Base-by-base conservation (phyloP, 73 alveolate genomes). In the Paramecium primaurelia region DNA sequence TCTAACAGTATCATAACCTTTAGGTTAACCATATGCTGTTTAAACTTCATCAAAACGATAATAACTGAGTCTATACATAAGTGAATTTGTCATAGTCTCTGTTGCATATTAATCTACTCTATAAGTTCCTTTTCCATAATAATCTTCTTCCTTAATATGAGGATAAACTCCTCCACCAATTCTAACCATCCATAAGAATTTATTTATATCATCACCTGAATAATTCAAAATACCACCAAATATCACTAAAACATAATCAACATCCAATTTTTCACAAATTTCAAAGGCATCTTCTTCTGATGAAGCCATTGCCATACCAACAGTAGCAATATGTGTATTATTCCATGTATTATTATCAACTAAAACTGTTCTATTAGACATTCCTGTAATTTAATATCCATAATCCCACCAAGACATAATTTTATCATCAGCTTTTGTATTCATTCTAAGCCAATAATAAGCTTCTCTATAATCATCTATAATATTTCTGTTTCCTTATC, bases 351-450 rank as follows among this genome's bases (percentile, higher is more conserved):
- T 97, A 88, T 97, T 97, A 92, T 97, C 99, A 14, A 97, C 98
- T 86, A 97, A 77, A 28, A 97, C 99, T 34, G 98, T 95, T 10
- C 99, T 89, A 87, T 97, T 97, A 22, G 96, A 91, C 97, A 96
- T 95, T 60, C 98, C 98, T 45, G 98, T 96, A 26, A 97, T 96
- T 94, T 97, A 96, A 86, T 97, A 97, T 25, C 99, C 99, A 86
- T 97, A 97, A 93, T 97, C 99, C 99, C 99, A 97, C 99, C 99
- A 97, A 4, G 98, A 92, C 94, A 96, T 96, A 9, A 97, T 95
- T 80, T 95, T 96, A 37, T 97, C 96, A 93, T 94, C 97, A 47
- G 98, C 95, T 44, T 89, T 93, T 28, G 99, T 96, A 92, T 97
- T 97, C 97, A 88, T 92, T 88, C 99, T 96, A 18, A 97, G 80